Evolutionary conservation across 495 filamentous ascomycete genomes (phyloP).

Genomic region (Alectoria sarmentosa): DNA sequence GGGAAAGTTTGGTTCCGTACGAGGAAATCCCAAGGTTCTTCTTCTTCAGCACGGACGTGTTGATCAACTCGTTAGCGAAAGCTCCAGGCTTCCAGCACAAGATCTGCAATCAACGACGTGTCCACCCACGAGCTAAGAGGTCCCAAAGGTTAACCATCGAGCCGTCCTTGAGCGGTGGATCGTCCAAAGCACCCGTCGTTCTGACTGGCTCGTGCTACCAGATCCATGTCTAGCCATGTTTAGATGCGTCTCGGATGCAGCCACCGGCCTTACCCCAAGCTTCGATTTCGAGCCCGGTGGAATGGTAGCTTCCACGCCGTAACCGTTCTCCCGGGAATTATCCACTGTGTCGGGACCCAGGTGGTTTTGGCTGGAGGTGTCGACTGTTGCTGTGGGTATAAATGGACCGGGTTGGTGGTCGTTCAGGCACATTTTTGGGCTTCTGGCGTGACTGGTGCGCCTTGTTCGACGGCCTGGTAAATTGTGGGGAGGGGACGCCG

Average conservation of each 20-base stretch:
- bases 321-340: slow-evolving; percentile 4
- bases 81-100: background rate
- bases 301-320: slow-evolving; percentile 8
- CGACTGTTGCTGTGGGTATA: background rate
- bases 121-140: background rate
- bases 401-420: background rate
- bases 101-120: slow-evolving; percentile 6
- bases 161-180: background rate
- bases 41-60: background rate
- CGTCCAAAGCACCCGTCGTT: background rate
- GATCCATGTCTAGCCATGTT: slow-evolving; percentile 5
- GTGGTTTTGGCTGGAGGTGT: background rate
- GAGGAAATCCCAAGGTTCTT: background rate
- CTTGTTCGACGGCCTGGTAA: background rate
- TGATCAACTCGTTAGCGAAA: background rate
- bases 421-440: background rate
- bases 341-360: slow-evolving; percentile 8
- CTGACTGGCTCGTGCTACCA: background rate
- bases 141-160: background rate
- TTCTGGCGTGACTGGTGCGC: background rate
- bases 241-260: slow-evolving; percentile 11
- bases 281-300: background rate
- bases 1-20: background rate
- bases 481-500: background rate
- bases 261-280: slow-evolving; percentile 1